phyloP scores from a whole-genome alignment of 345 rosid genomes.

The Salix arbutifolia region DNA sequence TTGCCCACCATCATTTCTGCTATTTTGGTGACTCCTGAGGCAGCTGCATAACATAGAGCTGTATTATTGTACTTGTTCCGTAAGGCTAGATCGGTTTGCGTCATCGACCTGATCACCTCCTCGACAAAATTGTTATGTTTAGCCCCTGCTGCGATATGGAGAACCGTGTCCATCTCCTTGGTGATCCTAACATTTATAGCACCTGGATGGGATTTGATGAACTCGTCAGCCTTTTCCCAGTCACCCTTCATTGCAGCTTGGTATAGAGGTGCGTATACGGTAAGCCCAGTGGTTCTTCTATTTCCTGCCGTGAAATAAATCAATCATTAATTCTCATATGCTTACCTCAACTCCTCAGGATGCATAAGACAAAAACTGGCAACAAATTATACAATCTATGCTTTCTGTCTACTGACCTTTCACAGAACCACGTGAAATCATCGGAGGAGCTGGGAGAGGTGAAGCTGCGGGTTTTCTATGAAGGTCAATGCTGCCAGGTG shows the following conservation, averaged over 20 bases:
- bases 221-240: constrained; percentile 4
- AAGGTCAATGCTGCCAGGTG: neutral
- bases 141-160: constrained; percentile 24
- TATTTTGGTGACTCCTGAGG: constrained; percentile 13
- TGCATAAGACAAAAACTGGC: neutral
- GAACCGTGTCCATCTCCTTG: constrained; percentile 2
- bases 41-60: constrained; percentile 23
- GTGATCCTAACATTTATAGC: constrained; percentile 11
- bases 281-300: neutral
- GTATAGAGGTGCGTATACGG: constrained; percentile 4
- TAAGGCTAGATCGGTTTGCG: neutral
- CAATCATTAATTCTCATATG: neutral
- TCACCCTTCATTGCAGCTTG: constrained; percentile 15
- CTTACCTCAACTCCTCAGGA: neutral
- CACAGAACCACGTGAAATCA: neutral
- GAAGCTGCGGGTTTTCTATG: neutral
- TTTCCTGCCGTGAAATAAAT: neutral
- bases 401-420: neutral
- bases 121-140: constrained; percentile 16
- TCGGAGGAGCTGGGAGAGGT: neutral
- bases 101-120: constrained; percentile 17
- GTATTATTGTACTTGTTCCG: constrained; percentile 10
- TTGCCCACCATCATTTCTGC: constrained; percentile 10
- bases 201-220: neutral
- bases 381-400: neutral